Evolutionary conservation across 2,329 filamentous ascomycete species (phyloP).

Genomic region (Daldinia eschscholtzii): DNA sequence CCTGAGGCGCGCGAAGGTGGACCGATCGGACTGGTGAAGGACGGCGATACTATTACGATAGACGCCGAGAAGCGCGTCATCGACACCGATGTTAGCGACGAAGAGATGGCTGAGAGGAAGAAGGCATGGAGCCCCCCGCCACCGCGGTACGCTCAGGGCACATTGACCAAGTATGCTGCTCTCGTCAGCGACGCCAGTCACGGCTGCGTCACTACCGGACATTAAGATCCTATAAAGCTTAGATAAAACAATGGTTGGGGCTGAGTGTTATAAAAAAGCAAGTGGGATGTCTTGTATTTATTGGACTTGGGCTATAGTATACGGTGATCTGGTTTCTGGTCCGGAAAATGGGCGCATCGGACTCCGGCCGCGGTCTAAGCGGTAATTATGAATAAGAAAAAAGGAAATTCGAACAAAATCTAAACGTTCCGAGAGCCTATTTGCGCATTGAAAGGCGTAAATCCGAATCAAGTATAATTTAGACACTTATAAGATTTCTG

Average conservation of each 20-base stretch:
- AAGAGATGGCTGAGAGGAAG: constrained; percentile 70
- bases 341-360: constrained; percentile 32
- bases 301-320: constrained; percentile 20
- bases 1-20: constrained; percentile 89
- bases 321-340: constrained; percentile 25
- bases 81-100: constrained; percentile 74
- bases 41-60: constrained; percentile 85
- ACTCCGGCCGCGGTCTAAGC: constrained; percentile 12
- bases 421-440: constrained; percentile 3
- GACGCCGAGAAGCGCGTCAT: constrained; percentile 81
- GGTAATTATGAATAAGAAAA: constrained; percentile 23
- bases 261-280: not conserved
- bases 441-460: constrained; percentile 12
- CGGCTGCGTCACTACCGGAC: constrained; percentile 66
- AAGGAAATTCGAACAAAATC: constrained; percentile 19
- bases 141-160: constrained; percentile 71
- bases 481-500: constrained; percentile 11
- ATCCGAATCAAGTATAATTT: constrained; percentile 4
- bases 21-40: constrained; percentile 83
- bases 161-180: constrained; percentile 76
- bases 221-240: not conserved
- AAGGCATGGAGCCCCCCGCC: constrained; percentile 73
- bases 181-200: constrained; percentile 70
- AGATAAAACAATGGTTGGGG: not conserved
- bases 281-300: constrained; percentile 35